Evolutionary conservation across 176 grass and related monocot species (phyloP).

Genomic region (Oryza meridionalis): DNA sequence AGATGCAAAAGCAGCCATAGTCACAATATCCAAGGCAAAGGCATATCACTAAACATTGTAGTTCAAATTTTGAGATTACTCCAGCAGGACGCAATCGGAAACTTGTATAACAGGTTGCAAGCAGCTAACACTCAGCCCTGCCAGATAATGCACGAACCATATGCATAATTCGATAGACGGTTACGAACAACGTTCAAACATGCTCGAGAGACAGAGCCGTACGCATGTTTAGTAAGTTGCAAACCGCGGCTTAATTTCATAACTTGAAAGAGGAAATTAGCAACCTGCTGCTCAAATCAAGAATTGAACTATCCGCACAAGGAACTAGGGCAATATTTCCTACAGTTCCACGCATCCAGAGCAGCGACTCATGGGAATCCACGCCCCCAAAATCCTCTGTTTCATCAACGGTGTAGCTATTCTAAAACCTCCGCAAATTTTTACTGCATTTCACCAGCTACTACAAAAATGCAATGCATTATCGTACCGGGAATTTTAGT

Average conservation of each 20-base stretch:
- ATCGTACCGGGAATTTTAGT: constrained; percentile 81
- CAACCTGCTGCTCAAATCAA: not conserved
- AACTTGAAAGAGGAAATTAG: not conserved
- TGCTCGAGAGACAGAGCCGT: not conserved
- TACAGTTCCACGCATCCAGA: not conserved
- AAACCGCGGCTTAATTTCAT: not conserved
- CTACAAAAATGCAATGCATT: not conserved
- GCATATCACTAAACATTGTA: constrained; percentile 1
- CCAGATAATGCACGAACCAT: not conserved
- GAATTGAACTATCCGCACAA: not conserved
- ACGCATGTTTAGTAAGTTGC: not conserved
- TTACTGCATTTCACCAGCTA: not conserved
- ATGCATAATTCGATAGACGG: not conserved
- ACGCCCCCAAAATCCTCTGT: not conserved
- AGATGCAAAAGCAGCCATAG: not conserved
- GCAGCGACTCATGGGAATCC: not conserved
- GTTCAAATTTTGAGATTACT: constrained; percentile 1
- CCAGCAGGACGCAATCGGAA: not conserved
- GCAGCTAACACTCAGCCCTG: constrained; percentile 18
- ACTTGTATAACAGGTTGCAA: constrained; percentile 8
- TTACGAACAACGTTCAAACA: not conserved
- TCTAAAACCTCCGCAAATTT: constrained; percentile 6
- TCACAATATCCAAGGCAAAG: not conserved
- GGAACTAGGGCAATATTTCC: not conserved
- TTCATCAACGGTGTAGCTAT: not conserved